Evolutionary conservation across 495 filamentous ascomycete genomes (phyloP).

Genomic region (Penicillium tannophilum): DNA sequence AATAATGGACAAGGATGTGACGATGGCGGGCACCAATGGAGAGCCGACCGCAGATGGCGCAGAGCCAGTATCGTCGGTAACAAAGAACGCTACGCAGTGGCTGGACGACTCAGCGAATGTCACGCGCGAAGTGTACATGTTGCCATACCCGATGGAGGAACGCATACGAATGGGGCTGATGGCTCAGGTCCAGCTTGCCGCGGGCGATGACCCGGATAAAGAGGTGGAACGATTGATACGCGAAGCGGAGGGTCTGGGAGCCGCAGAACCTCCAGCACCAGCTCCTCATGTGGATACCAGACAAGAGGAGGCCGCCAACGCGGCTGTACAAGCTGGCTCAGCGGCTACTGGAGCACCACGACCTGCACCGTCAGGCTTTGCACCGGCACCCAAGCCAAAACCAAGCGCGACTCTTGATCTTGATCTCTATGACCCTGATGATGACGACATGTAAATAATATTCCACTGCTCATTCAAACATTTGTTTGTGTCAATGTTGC

Average conservation of each 20-base stretch:
- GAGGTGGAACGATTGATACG: constrained; percentile 47
- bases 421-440: constrained; percentile 51
- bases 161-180: constrained; percentile 52
- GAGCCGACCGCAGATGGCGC: constrained; percentile 22
- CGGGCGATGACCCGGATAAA: constrained; percentile 39
- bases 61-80: constrained; percentile 44
- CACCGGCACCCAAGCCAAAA: constrained; percentile 39
- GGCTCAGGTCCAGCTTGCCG: constrained; percentile 47
- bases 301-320: constrained; percentile 40
- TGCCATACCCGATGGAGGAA: constrained; percentile 51
- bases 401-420: constrained; percentile 45
- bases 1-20: constrained; percentile 29
- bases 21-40: constrained; percentile 35
- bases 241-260: constrained; percentile 43
- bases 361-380: constrained; percentile 23
- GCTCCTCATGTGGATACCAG: constrained; percentile 23
- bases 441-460: constrained; percentile 34
- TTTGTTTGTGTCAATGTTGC: too few species aligned
- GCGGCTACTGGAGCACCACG: constrained; percentile 21
- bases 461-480: not conserved
- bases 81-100: constrained; percentile 48
- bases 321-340: constrained; percentile 40
- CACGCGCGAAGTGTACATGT: constrained; percentile 47
- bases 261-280: constrained; percentile 30
- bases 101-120: constrained; percentile 47